Evolutionary conservation across 2,329 filamentous ascomycete genomes (phyloP).

Genomic region (Hypoxylon rubiginosum): DNA sequence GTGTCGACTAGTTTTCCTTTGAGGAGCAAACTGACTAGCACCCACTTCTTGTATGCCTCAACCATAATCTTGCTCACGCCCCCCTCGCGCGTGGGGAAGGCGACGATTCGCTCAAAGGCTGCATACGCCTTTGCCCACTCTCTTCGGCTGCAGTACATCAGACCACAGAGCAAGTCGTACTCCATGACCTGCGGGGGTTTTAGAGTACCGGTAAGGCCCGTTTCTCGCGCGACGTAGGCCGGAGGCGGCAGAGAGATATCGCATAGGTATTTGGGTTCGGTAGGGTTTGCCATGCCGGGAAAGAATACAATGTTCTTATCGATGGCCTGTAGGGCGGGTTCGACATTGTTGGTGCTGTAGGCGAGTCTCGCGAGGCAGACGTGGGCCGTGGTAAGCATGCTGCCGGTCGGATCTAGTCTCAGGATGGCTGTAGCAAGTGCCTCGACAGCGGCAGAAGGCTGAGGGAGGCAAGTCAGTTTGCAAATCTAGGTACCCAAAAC

Average conservation of each 20-base stretch:
- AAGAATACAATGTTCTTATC: slow-evolving; percentile 76
- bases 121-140: slow-evolving; percentile 73
- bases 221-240: slow-evolving; percentile 71
- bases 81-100: slow-evolving; percentile 73
- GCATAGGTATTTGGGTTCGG: slow-evolving; percentile 59
- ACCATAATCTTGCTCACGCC: slow-evolving; percentile 82
- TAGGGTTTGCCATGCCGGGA: slow-evolving; percentile 61
- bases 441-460: slow-evolving; percentile 64
- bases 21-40: slow-evolving; percentile 80
- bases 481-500: not conserved
- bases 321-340: slow-evolving; percentile 70
- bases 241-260: slow-evolving; percentile 61
- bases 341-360: slow-evolving; percentile 66
- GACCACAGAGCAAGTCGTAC: slow-evolving; percentile 75
- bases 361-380: slow-evolving; percentile 70
- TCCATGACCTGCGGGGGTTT: slow-evolving; percentile 69
- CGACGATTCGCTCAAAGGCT: slow-evolving; percentile 74
- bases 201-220: slow-evolving; percentile 69
- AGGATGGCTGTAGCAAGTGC: slow-evolving; percentile 68
- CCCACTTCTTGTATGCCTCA: slow-evolving; percentile 93
- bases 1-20: slow-evolving; percentile 70
- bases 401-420: slow-evolving; percentile 74
- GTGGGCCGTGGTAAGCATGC: slow-evolving; percentile 76
- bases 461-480: slow-evolving; percentile 16
- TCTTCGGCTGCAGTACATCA: slow-evolving; percentile 72